Conservation (phyloP, 2,329 filamentous ascomycete genomes). For the Fusarium hostae region DNA sequence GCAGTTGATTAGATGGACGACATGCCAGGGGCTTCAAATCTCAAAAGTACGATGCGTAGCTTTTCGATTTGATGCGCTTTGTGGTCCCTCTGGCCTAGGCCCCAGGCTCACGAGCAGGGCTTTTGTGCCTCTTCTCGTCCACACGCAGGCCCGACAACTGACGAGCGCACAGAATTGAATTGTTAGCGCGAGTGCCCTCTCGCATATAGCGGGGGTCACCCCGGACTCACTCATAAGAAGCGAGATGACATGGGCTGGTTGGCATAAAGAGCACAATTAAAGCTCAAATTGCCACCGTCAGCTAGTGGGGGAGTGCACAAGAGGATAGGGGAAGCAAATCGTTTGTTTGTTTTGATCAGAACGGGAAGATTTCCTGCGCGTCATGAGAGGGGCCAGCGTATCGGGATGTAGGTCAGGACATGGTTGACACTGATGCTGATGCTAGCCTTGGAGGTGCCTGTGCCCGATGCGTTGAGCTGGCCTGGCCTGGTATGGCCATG, state of each 20-base stretch:
- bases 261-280: conserved; percentile 47
- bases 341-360: conserved; percentile 48
- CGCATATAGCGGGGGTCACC: conserved; percentile 39
- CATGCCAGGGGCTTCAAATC: conserved; percentile 26
- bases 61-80: conserved; percentile 37
- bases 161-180: conserved; percentile 23
- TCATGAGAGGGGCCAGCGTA: conserved; percentile 36
- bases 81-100: conserved; percentile 6
- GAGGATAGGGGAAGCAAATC: conserved; percentile 31
- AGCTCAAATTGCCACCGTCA: conserved; percentile 44
- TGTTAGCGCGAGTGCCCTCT: conserved; percentile 26
- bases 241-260: conserved; percentile 46
- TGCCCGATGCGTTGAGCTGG: conserved; percentile 34
- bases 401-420: conserved; percentile 33
- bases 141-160: conserved; percentile 16
- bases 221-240: conserved; percentile 47
- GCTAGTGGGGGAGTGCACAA: conserved; percentile 42
- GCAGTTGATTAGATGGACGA: conserved; percentile 17
- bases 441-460: conserved; percentile 9
- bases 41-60: conserved; percentile 25
- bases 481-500: conserved; percentile 2
- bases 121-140: conserved; percentile 18
- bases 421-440: conserved; percentile 25
- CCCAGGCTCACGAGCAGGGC: conserved; percentile 22
- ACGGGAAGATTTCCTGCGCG: conserved; percentile 43